phyloP scores from a whole-genome alignment of 805 yeast genomes.

The Spathaspora gorwiae region DNA sequence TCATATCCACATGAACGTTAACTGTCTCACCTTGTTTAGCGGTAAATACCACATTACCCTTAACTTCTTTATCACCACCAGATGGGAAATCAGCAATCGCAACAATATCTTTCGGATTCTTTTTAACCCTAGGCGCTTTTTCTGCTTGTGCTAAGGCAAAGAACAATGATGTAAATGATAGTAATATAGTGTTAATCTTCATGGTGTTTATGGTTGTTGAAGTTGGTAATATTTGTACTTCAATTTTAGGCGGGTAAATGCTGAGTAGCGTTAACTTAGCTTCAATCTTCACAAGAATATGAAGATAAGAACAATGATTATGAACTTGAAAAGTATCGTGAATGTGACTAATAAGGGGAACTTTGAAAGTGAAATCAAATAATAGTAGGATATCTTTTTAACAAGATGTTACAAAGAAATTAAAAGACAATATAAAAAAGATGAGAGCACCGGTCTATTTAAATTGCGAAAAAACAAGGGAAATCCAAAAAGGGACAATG shows the following conservation, averaged over 20 bases:
- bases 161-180: neutral
- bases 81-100: conserved; percentile 56
- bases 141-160: neutral
- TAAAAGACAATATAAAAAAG: too few relatives aligned
- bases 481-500: too few relatives aligned
- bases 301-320: conserved; percentile 5
- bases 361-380: neutral
- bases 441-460: too few relatives aligned
- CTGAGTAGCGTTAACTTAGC: too few relatives aligned
- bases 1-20: conserved; percentile 63
- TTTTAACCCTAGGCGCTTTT: conserved; percentile 47
- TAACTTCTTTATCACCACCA: conserved; percentile 36
- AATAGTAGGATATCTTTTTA: neutral
- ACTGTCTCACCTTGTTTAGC: conserved; percentile 56
- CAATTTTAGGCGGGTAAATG: too few relatives aligned
- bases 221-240: too few relatives aligned
- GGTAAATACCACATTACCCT: conserved; percentile 54
- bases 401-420: neutral
- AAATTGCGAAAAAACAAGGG: too few relatives aligned
- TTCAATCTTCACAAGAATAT: conserved; percentile 3
- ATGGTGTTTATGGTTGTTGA: too few relatives aligned
- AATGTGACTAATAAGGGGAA: neutral
- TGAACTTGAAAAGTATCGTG: conserved; percentile 1
- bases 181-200: too few relatives aligned
- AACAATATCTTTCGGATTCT: conserved; percentile 46